Evolutionary conservation across 331 rosid species (phyloP), one percentile per base, ranked within the genome.

Genomic region (Malus hybrid): DNA sequence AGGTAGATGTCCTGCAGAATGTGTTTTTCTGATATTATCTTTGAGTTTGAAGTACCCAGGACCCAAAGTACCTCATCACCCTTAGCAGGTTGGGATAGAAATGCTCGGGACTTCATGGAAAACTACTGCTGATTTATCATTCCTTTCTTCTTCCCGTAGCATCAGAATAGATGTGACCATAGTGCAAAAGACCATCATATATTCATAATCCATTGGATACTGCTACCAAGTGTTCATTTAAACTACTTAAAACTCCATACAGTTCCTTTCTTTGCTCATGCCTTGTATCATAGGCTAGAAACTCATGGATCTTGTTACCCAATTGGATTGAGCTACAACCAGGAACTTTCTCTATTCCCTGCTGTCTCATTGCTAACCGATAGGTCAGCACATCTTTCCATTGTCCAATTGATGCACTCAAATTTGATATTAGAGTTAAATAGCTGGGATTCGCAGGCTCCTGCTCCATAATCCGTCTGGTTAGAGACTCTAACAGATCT

Each of bases 271-370:
- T 76, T 66, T 71, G 60, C 48, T 57, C 67, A 34, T 71, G 84
- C 24, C 71, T 76, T 34, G 81, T 76, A 48, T 76, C 81, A 16
- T 53, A 39, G 61, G 81, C 81, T 24, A 81, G 78, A 76, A 81
- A 81, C 52, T 81, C 81, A 33, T 81, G 61, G 28, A 81, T 71
- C 13, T 64, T 71, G 74, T 76, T 77, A 32, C 81, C 84, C 33
- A 76, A 29, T 71, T 81, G 84, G 60, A 81, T 76, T 71, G 81
- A 76, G 68, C 84, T 81, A 34, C 84, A 81, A 58, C 84, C 84
- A 24, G 84, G 81, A 72, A 76, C 75, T 33, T 81, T 81, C 72
- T 81, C 84, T 68, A 71, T 44, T 6, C 81, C 84, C 63, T 71
- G 81, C 70, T 71, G 77, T 66, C 84, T 81, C 84, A 81, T 81